Base-by-base conservation (phyloP, 129 eudicot genomes). In the Deinandra increscens region DNA sequence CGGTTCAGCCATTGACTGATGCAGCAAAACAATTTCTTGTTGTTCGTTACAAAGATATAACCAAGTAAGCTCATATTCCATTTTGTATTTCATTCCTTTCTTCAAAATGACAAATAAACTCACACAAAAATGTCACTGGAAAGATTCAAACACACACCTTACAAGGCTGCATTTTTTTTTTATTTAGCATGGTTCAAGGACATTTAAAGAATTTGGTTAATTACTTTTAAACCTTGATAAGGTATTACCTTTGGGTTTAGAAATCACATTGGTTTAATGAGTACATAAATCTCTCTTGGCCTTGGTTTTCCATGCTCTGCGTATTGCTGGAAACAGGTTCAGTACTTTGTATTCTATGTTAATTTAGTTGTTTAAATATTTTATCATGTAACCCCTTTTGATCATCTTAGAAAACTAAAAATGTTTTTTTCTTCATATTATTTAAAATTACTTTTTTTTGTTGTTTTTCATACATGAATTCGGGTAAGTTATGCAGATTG, bases 1-100 rank as follows among this genome's bases (percentile, higher is more conserved):
- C 95, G 1, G 95, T 87, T 75, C 85, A 87, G 65, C 95, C 87
- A 19, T 78, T 87, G 80, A 87, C 95, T 9, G 95, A 87, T 64
- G 80, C 95, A 23, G 95, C 95, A 48, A 84, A 82, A 46, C 82
- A 84, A 50, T 87, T 84, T 79, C 81, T 87, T 42, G 95, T 86
- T 75, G 88, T 62, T 19, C 87, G 86, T 42, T 87, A 87, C 78
- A 87, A 80, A 78, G 95, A 87, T 50, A 82, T 87, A 71, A 73
- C 88, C 69, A 87, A 84, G 95, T 87, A 78, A 82, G 86, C 39
- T 60, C 45, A 38, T 22, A 43, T 53, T 5, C 37, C 13, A 11
- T 14, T 15, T 34, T 45, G 51, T 13, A 5, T 38, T 46, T 62
- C 33, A 6, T 14, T 31, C 3, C 10, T 11, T 9, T 7, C n/a